Conservation (phyloP, 345 rosid species). For the Rhodamnia argentea region DNA sequence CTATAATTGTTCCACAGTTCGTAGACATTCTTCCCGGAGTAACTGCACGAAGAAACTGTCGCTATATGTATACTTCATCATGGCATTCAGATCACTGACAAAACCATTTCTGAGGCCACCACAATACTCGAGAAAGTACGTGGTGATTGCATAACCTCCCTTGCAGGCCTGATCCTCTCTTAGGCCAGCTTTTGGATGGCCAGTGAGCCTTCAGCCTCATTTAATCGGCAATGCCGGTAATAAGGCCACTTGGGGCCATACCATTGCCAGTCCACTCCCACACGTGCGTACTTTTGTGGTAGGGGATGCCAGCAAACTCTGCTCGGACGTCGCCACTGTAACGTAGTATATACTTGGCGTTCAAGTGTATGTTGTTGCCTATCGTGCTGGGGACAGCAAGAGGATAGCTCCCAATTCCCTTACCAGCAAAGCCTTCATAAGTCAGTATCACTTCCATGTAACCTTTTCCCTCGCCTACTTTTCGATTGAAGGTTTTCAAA, state of each 20-base stretch:
- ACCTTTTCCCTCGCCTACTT: neutral
- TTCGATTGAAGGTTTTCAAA: neutral
- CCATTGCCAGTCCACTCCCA: neutral
- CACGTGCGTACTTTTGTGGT: neutral
- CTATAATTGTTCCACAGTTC: neutral
- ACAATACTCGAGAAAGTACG: neutral
- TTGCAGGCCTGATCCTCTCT: neutral
- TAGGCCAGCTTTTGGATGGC: neutral
- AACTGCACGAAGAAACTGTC: neutral
- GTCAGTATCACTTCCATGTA: neutral
- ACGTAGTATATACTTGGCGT: neutral
- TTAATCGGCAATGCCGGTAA: neutral
- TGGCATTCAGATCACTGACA: neutral
- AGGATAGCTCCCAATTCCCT: neutral
- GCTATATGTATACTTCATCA: neutral
- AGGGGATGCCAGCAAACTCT: neutral
- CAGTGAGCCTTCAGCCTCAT: conserved; percentile 1
- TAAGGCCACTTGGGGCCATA: neutral
- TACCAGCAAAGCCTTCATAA: neutral
- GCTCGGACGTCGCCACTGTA: neutral
- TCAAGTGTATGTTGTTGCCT: neutral
- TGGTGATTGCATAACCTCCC: neutral
- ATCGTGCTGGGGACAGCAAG: neutral
- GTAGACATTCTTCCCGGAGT: neutral
- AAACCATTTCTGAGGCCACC: neutral